Percentiles rank a stretch among this genome's conserved stretches.
These are phyloP conservation scores for Bryoglossum gracile DNA, from an alignment of 495 filamentous ascomycete species.

Conservation along the genomic window DNA sequence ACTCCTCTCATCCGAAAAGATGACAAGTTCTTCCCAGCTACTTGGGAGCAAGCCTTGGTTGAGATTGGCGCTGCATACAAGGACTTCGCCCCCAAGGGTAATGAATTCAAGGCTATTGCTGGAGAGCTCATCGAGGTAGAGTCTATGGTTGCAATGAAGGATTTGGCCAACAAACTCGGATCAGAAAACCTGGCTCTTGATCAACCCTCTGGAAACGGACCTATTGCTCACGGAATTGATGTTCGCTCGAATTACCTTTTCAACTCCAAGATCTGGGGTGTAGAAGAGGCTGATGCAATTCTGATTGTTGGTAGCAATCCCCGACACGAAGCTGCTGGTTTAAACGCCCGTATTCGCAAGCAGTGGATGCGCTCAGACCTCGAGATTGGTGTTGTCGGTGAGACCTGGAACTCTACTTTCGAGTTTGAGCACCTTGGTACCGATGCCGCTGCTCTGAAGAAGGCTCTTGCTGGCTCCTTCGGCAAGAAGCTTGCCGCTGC, in stretches of 20 bases:
- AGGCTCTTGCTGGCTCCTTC: slow-evolving; percentile 75
- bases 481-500: slow-evolving; percentile 87
- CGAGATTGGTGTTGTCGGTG: slow-evolving; percentile 85
- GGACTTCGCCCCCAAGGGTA: slow-evolving; percentile 66
- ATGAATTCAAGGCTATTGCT: slow-evolving; percentile 94
- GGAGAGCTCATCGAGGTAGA: slow-evolving; percentile 88
- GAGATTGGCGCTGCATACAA: slow-evolving; percentile 74
- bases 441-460: slow-evolving; percentile 70
- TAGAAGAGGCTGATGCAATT: slow-evolving; percentile 89
- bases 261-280: slow-evolving; percentile 88
- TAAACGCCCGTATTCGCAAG: slow-evolving; percentile 95
- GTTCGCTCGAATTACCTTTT: slow-evolving; percentile 91
- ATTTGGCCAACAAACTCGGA: slow-evolving; percentile 87
- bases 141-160: slow-evolving; percentile 92
- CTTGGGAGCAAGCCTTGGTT: slow-evolving; percentile 88
- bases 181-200: slow-evolving; percentile 95
- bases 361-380: slow-evolving; percentile 95
- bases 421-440: slow-evolving; percentile 83
- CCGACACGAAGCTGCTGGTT: slow-evolving; percentile 83
- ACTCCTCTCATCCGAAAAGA: slow-evolving; percentile 84
- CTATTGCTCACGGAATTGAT: slow-evolving; percentile 87
- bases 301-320: slow-evolving; percentile 93
- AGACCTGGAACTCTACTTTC: slow-evolving; percentile 86
- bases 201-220: slow-evolving; percentile 73
- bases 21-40: slow-evolving; percentile 78